These are phyloP conservation scores for Moniliophthora roreri DNA, from an alignment of 1,284 basidiomycete species.

Conservation along the genomic window DNA sequence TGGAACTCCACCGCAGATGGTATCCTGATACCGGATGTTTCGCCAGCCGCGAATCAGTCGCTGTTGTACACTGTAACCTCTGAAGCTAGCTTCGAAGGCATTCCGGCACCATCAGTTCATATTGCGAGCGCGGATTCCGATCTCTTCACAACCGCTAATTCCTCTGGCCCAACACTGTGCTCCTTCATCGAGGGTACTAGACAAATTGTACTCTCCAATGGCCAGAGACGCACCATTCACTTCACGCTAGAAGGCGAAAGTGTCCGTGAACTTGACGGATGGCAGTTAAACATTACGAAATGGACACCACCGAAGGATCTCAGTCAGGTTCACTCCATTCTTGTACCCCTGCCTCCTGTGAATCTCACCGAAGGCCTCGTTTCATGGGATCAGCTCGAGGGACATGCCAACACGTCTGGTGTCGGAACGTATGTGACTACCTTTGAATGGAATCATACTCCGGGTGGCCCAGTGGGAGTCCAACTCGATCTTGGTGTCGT, in stretches of 20 bases:
- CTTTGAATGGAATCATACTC: conserved; percentile 12
- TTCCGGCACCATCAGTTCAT: conserved; percentile 7
- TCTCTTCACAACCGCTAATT: conserved; percentile 10
- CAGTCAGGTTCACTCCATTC: conserved; percentile 4
- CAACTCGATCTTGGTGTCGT: conserved; percentile 13
- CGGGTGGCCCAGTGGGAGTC: conserved; percentile 9
- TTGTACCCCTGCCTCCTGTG: conserved; percentile 12
- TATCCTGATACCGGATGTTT: conserved; percentile 16
- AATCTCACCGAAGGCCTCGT: not conserved
- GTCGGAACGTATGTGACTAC: conserved; percentile 15
- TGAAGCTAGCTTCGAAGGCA: conserved; percentile 13
- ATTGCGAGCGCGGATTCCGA: conserved; percentile 4
- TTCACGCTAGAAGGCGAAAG: conserved; percentile 14
- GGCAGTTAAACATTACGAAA: conserved; percentile 16
- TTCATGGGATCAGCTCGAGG: conserved; percentile 13
- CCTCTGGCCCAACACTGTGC: conserved; percentile 11
- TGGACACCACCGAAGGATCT: conserved; percentile 18
- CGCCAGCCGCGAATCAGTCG: conserved; percentile 13
- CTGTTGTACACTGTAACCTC: conserved; percentile 16
- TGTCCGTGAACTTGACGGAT: conserved; percentile 10
- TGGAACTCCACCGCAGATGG: conserved; percentile 11
- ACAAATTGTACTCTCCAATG: conserved; percentile 9
- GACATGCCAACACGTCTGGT: conserved; percentile 11
- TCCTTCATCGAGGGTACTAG: conserved; percentile 11
- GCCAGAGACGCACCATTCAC: conserved; percentile 9